phyloP scores from a whole-genome alignment of 306 rosid species.

The Quercus mongolica region DNA sequence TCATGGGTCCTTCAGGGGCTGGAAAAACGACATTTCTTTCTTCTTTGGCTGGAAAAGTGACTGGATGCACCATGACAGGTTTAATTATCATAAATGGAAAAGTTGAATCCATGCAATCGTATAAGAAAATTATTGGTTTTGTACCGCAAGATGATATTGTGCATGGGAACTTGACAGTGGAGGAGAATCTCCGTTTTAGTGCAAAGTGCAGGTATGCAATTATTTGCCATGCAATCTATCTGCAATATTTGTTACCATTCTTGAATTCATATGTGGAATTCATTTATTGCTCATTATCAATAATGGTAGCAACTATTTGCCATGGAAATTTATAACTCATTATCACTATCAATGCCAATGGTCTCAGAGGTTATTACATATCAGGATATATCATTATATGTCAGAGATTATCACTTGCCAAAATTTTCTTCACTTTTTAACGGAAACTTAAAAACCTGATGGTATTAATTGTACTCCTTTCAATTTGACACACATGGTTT shows the following conservation, averaged over 20 bases:
- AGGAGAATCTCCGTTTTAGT: slow-evolving; percentile 83
- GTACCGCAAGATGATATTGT: slow-evolving; percentile 93
- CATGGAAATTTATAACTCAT: not conserved
- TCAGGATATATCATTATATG: not conserved
- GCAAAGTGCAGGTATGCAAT: slow-evolving; percentile 76
- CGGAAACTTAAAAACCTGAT: not conserved
- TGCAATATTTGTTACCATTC: not conserved
- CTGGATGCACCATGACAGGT: slow-evolving; percentile 63
- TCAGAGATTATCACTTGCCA: not conserved
- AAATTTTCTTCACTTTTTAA: not conserved
- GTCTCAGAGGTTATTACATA: not conserved
- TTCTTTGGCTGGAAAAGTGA: slow-evolving; percentile 69
- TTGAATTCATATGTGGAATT: no score
- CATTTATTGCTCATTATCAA: no score
- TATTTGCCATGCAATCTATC: slow-evolving; percentile 4
- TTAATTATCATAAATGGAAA: slow-evolving; percentile 69
- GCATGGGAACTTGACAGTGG: slow-evolving; percentile 86
- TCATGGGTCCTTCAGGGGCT: slow-evolving; percentile 93
- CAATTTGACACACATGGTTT: not conserved
- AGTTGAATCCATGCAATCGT: slow-evolving; percentile 57
- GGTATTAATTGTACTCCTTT: not conserved
- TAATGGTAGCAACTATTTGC: not conserved
- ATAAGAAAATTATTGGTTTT: slow-evolving; percentile 70
- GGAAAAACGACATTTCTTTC: slow-evolving; percentile 91
- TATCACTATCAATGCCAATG: not conserved